A percentile compares a stretch with the other conserved stretches of the same genome.
Evolutionary conservation across 192 early-diverging fungal genomes (phyloP).

Genomic region (Mortierella hygrophila): DNA sequence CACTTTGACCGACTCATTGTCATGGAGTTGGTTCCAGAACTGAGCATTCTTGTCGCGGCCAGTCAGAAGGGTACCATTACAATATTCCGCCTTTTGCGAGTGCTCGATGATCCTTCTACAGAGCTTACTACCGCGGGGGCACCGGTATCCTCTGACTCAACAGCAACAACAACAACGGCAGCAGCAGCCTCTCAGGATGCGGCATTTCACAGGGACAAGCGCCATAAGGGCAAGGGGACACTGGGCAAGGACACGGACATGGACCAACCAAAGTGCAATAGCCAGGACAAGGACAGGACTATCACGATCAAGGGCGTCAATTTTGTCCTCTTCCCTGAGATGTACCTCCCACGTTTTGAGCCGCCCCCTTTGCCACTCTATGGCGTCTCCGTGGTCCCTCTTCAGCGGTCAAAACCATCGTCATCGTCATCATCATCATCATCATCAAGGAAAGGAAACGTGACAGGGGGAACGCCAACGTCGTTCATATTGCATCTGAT

Average conservation of each 20-base stretch:
- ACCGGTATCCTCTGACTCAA: not conserved
- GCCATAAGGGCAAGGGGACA: not conserved
- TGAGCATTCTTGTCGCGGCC: slow-evolving; percentile 38
- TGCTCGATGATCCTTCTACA: slow-evolving; percentile 10
- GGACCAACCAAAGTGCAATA: not conserved
- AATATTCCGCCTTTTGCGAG: slow-evolving; percentile 34
- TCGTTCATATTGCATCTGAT: slow-evolving; percentile 35
- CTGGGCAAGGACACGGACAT: not conserved
- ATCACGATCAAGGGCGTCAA: slow-evolving; percentile 1
- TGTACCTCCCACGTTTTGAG: slow-evolving; percentile 46
- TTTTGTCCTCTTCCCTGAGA: slow-evolving; percentile 49
- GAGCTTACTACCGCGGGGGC: not conserved
- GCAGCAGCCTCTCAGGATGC: not conserved
- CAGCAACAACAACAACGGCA: not conserved
- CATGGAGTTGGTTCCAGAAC: slow-evolving; percentile 42
- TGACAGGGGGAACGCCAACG: not conserved
- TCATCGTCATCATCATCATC: too few species aligned
- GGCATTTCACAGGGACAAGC: not conserved
- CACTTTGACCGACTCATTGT: slow-evolving; percentile 54
- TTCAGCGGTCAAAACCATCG: not conserved
- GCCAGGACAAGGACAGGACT: not conserved
- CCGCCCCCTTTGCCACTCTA: slow-evolving; percentile 20
- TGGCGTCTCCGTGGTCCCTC: slow-evolving; percentile 28
- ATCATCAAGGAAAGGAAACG: not conserved
- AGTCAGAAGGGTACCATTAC: slow-evolving; percentile 54